These are phyloP conservation scores for Solanum virginianum DNA, from an alignment of 257 asterid genomes.

Conservation along the genomic window DNA sequence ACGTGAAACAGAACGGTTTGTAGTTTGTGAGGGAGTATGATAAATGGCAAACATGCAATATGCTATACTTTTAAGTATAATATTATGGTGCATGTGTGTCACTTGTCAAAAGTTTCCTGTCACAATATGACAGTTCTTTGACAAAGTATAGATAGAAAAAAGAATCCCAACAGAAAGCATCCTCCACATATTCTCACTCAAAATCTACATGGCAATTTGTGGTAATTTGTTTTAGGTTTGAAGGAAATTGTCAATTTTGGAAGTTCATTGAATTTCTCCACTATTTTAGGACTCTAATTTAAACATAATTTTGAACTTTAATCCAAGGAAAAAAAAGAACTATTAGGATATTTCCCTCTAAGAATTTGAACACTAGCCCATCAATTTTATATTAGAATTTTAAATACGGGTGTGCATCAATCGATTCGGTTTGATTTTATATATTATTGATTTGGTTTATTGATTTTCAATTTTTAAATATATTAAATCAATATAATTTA, in stretches of 20 bases:
- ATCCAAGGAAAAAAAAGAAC: no score
- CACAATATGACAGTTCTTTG: not conserved
- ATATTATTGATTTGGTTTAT: no score
- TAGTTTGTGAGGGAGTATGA: not conserved
- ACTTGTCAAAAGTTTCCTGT: not conserved
- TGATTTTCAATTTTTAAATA: no score
- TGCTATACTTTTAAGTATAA: not conserved
- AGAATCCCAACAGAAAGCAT: not conserved
- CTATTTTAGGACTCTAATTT: not conserved
- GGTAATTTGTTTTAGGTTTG: not conserved
- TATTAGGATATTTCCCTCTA: not conserved
- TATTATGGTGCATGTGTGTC: not conserved
- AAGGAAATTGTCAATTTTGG: not conserved
- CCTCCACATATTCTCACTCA: not conserved
- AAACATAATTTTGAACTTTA: not conserved
- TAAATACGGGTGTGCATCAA: no score
- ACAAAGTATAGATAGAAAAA: not conserved
- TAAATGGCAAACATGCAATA: not conserved
- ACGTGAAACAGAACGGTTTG: not conserved
- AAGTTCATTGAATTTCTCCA: not conserved
- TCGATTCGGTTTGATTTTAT: no score
- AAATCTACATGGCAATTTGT: not conserved
- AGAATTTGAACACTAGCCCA: not conserved
- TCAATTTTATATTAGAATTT: no score
- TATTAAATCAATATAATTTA: no score